A percentile compares a stretch with the other conserved stretches of the same genome.
These are phyloP conservation scores for Paraglomus occultum DNA, from an alignment of 192 early-diverging fungal genomes.

Conservation along the genomic window DNA sequence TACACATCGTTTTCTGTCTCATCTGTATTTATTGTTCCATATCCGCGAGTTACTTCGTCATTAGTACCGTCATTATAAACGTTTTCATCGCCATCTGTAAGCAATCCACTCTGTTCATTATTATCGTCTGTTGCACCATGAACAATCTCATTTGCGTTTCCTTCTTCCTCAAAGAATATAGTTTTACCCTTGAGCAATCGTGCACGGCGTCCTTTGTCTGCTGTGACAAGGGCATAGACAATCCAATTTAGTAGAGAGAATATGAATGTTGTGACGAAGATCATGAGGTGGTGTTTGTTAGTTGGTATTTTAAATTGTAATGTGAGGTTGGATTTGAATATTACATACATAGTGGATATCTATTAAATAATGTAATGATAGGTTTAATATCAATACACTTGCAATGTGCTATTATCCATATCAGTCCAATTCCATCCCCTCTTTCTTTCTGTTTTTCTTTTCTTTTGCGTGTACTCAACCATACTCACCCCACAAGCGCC, in stretches of 20 bases:
- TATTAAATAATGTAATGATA: not conserved
- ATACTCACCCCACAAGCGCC: constrained; percentile 16
- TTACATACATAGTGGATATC: constrained; percentile 27
- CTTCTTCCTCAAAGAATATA: constrained; percentile 24
- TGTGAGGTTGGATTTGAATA: constrained; percentile 16
- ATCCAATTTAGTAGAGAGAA: constrained; percentile 26
- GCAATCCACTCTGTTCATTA: no score
- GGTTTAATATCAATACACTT: not conserved
- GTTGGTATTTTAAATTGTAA: not conserved
- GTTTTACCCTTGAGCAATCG: not conserved
- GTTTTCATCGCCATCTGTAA: no score
- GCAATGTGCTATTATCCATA: not conserved
- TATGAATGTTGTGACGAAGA: not conserved
- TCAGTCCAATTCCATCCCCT: not conserved
- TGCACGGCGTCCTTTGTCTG: not conserved
- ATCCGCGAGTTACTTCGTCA: no score
- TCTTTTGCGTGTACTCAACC: not conserved
- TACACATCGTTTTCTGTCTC: no score
- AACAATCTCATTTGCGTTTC: not conserved
- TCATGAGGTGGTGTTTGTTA: not conserved
- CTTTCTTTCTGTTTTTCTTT: no score
- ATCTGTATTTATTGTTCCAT: no score
- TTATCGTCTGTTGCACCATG: no score
- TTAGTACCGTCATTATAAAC: no score
- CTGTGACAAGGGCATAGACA: constrained; percentile 12